Percentiles rank a stretch among this genome's conserved stretches.
Conservation (phyloP, 805 yeast species). For the Ogataea populi-albae region DNA sequence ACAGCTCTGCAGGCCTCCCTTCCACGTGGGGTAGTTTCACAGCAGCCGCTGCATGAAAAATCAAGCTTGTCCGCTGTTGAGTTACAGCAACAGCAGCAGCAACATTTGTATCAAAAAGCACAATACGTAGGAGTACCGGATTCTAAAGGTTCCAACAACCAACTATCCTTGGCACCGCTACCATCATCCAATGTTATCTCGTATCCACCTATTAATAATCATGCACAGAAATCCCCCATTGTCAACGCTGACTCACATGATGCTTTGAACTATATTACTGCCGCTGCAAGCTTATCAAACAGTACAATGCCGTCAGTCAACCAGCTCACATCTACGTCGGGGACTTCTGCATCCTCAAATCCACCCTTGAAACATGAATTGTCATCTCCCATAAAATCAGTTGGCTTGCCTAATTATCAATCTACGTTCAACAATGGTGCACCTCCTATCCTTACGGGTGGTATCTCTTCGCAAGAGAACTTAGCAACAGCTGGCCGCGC, state of each 20-base stretch:
- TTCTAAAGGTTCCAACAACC: too few species aligned
- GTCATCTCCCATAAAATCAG: slow-evolving; percentile 21
- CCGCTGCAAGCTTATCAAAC: slow-evolving; percentile 25
- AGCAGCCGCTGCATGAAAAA: slow-evolving; percentile 11
- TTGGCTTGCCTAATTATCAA: slow-evolving; percentile 15
- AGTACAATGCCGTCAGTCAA: slow-evolving; percentile 8
- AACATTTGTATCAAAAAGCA: slow-evolving; percentile 1
- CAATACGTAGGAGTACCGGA: slow-evolving; percentile 3
- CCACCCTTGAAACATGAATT: slow-evolving; percentile 14
- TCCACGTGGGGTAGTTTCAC: too few species aligned
- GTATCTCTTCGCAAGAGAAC: slow-evolving; percentile 16
- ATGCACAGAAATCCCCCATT: neutral
- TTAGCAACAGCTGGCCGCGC: slow-evolving; percentile 6
- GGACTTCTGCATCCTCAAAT: slow-evolving; percentile 17
- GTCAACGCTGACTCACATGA: slow-evolving; percentile 22
- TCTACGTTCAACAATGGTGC: slow-evolving; percentile 10
- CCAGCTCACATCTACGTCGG: slow-evolving; percentile 14
- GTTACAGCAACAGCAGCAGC: slow-evolving; percentile 8
- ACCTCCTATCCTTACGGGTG: slow-evolving; percentile 8
- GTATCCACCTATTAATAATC: neutral
- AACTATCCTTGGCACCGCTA: too few species aligned
- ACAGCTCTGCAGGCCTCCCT: slow-evolving; percentile 17
- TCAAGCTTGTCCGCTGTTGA: too few species aligned
- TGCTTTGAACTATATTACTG: slow-evolving; percentile 27
- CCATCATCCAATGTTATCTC: neutral